Conservation (phyloP, 345 rosid genomes). For the Salix udensis region DNA sequence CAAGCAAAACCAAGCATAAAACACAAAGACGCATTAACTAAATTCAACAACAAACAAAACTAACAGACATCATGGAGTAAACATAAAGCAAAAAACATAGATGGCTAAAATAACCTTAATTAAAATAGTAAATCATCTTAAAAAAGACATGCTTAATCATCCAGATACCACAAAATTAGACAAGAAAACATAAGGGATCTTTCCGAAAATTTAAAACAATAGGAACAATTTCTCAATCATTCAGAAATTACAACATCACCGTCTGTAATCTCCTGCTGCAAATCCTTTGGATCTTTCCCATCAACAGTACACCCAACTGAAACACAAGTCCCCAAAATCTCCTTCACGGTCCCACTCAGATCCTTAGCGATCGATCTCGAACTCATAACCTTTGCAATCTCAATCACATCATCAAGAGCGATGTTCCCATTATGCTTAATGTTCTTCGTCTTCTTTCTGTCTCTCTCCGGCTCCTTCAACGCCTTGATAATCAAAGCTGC, state of each 20-base stretch:
- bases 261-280: conserved; percentile 21
- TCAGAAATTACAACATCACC: conserved; percentile 18
- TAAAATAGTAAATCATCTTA: neutral
- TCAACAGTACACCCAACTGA: conserved; percentile 26
- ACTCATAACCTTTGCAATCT: conserved; percentile 20
- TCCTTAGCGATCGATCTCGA: conserved; percentile 26
- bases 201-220: neutral
- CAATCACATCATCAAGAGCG: conserved; percentile 20
- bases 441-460: conserved; percentile 29
- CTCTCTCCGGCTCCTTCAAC: conserved; percentile 30
- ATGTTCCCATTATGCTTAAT: conserved; percentile 23
- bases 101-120: neutral
- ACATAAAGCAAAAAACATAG: neutral
- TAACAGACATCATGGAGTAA: neutral
- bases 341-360: conserved; percentile 25
- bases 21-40: neutral
- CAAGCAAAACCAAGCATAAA: neutral
- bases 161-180: neutral
- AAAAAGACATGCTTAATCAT: neutral
- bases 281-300: conserved; percentile 24
- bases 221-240: neutral
- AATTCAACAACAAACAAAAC: neutral
- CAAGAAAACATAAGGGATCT: neutral
- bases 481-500: conserved; percentile 23
- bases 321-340: conserved; percentile 27